phyloP scores from a whole-genome alignment of 1,284 basidiomycete species.

The Clitocybe nebularis region DNA sequence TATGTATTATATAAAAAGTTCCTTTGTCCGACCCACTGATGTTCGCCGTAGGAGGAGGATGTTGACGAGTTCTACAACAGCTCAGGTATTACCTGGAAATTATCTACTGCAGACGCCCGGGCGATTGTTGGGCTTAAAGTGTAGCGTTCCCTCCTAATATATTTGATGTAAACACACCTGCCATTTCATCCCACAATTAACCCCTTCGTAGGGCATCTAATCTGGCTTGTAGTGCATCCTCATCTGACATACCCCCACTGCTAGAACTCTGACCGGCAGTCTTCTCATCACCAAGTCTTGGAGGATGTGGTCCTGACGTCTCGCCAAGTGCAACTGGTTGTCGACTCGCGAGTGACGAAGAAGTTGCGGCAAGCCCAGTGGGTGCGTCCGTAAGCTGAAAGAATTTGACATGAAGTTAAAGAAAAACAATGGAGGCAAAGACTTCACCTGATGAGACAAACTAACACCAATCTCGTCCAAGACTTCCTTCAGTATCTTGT shows the following conservation, averaged over 20 bases:
- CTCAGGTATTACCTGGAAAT: constrained; percentile 88
- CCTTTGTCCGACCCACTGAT: constrained; percentile 11
- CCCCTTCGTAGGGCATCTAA: constrained; percentile 77
- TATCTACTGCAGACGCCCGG: constrained; percentile 76
- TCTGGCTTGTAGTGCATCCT: constrained; percentile 86
- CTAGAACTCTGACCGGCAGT: constrained; percentile 34
- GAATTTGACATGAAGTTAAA: constrained; percentile 5
- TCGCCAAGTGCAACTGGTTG: constrained; percentile 82
- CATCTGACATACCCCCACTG: constrained; percentile 57
- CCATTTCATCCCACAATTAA: constrained; percentile 23
- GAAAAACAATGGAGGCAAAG: constrained; percentile 10
- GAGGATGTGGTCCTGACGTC: constrained; percentile 36
- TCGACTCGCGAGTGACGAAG: constrained; percentile 63
- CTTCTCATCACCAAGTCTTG: constrained; percentile 27
- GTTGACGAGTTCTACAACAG: constrained; percentile 90
- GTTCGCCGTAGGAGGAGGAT: constrained; percentile 70
- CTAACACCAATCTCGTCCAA: constrained; percentile 96
- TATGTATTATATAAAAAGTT: constrained; percentile 32
- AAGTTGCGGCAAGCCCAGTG: constrained; percentile 57
- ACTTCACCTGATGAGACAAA: constrained; percentile 82
- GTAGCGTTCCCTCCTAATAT: constrained; percentile 21
- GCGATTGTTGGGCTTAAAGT: constrained; percentile 62
- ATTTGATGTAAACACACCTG: constrained; percentile 1
- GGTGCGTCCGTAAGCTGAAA: constrained; percentile 81
- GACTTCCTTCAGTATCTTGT: constrained; percentile 95